phyloP scores from a whole-genome alignment of 345 rosid genomes.

The Dipteronia sinensis region DNA sequence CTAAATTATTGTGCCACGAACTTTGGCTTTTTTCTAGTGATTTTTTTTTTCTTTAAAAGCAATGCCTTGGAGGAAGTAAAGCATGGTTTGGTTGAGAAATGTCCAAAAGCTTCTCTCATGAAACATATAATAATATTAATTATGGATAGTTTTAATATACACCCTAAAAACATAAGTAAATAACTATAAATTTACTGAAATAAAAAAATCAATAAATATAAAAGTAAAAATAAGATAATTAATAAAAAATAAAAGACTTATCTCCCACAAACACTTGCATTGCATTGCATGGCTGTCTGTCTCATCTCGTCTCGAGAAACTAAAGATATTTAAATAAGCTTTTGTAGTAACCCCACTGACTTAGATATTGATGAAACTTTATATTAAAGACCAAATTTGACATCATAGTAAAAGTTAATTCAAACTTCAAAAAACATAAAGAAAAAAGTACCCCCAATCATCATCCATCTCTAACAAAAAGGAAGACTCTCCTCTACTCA shows the following conservation, averaged over 20 bases:
- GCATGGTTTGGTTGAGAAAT: conserved; percentile 2
- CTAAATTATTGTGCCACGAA: conserved; percentile 22
- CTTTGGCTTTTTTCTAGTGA: conserved; percentile 8
- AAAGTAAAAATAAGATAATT: neutral
- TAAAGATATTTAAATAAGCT: conserved; percentile 19
- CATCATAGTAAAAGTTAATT: conserved; percentile 22
- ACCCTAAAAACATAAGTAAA: no score
- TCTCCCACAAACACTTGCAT: conserved; percentile 25
- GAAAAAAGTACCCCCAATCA: neutral
- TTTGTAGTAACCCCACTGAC: conserved; percentile 14
- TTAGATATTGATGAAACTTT: conserved; percentile 38
- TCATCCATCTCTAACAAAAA: neutral
- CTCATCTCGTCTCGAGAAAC: conserved; percentile 19
- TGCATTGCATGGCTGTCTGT: conserved; percentile 21
- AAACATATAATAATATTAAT: no score
- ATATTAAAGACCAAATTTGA: conserved; percentile 19
- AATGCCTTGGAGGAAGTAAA: neutral
- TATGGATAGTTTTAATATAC: no score
- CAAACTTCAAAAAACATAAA: conserved; percentile 5
- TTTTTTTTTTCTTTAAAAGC: neutral
- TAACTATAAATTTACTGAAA: no score
- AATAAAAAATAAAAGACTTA: conserved; percentile 18
- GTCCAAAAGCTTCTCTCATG: conserved; percentile 9
- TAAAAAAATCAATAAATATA: no score
- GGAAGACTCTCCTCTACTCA: no score